These are phyloP conservation scores for Cutaneotrichosporon arboriforme DNA, from an alignment of 1,284 basidiomycete genomes.

Conservation along the genomic window DNA sequence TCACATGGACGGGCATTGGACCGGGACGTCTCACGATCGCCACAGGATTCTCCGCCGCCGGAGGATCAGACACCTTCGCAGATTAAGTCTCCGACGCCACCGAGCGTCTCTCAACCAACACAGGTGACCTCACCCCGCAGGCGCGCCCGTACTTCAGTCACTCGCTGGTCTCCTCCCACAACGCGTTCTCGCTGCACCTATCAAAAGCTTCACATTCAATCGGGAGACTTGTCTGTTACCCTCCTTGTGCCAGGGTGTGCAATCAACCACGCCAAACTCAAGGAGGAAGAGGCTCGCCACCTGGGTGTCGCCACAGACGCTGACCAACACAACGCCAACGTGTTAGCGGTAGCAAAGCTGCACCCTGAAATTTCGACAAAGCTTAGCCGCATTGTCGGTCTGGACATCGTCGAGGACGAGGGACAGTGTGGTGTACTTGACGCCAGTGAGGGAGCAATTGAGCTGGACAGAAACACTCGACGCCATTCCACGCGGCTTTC, in stretches of 20 bases:
- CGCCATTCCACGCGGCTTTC: not conserved
- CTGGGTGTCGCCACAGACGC: not conserved
- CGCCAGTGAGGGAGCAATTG: conserved; percentile 10
- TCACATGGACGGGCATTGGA: too few relatives aligned
- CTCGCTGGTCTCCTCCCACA: not conserved
- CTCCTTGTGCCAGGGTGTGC: conserved; percentile 36
- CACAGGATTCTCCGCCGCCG: too few relatives aligned
- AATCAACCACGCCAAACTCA: conserved; percentile 17
- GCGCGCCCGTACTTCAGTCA: not conserved
- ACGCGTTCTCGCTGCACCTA: conserved; percentile 30
- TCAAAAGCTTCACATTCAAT: conserved; percentile 26
- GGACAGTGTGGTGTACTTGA: conserved; percentile 32
- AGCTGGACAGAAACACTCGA: not conserved
- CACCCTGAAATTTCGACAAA: conserved; percentile 26
- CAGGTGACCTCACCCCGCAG: not conserved
- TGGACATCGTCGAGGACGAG: conserved; percentile 26
- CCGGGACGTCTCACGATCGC: too few relatives aligned
- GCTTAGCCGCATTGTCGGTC: conserved; percentile 32
- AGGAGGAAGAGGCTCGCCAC: conserved; percentile 14
- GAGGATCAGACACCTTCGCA: too few relatives aligned
- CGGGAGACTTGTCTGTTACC: conserved; percentile 23
- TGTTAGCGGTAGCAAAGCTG: conserved; percentile 17
- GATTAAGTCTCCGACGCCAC: not conserved
- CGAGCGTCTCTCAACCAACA: not conserved
- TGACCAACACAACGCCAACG: conserved; percentile 6